Percentiles rank a stretch among this genome's conserved stretches.
Evolutionary conservation across 768 basidiomycete species (phyloP).

Genomic region (Leccinum boreale): DNA sequence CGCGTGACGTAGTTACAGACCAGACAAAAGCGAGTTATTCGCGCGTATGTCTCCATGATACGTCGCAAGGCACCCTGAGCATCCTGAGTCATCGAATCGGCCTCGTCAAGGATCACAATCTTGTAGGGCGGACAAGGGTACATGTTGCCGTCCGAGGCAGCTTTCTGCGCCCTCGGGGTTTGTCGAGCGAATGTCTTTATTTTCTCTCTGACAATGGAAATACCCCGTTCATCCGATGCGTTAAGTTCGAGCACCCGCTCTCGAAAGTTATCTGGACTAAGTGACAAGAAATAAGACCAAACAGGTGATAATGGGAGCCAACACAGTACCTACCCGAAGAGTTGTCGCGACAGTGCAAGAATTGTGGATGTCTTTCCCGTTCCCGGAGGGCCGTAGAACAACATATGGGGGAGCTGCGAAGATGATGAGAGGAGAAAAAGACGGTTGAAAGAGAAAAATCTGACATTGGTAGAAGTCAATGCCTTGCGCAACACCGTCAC

Average conservation of each 20-base stretch:
- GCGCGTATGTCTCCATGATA: conserved; percentile 99
- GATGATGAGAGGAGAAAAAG: conserved; percentile 9
- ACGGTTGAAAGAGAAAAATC: not conserved
- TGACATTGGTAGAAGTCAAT: conserved; percentile 86
- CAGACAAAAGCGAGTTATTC: conserved; percentile 95
- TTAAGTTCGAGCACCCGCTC: conserved; percentile 95
- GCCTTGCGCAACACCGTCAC: conserved; percentile 90
- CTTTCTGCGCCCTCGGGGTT: conserved; percentile 75
- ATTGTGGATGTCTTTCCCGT: conserved; percentile 99
- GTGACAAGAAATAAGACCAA: not conserved
- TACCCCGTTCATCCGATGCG: conserved; percentile 98
- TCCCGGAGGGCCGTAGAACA: conserved; percentile 99
- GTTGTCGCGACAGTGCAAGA: conserved; percentile 86
- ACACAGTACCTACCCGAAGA: conserved; percentile 74
- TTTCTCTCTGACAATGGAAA: conserved; percentile 95
- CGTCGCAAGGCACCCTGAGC: conserved; percentile 94
- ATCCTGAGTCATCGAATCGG: conserved; percentile 99
- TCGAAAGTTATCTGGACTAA: conserved; percentile 90
- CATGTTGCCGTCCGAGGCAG: conserved; percentile 70
- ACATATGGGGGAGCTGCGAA: conserved; percentile 93
- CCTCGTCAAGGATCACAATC: conserved; percentile 97
- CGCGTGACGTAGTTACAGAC: conserved; percentile 99
- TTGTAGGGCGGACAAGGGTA: conserved; percentile 99
- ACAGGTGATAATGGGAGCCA: not conserved
- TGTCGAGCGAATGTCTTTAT: conserved; percentile 97